These are phyloP conservation scores for Eucalyptus sideroxylon DNA, from an alignment of 345 rosid species.

Conservation along the genomic window DNA sequence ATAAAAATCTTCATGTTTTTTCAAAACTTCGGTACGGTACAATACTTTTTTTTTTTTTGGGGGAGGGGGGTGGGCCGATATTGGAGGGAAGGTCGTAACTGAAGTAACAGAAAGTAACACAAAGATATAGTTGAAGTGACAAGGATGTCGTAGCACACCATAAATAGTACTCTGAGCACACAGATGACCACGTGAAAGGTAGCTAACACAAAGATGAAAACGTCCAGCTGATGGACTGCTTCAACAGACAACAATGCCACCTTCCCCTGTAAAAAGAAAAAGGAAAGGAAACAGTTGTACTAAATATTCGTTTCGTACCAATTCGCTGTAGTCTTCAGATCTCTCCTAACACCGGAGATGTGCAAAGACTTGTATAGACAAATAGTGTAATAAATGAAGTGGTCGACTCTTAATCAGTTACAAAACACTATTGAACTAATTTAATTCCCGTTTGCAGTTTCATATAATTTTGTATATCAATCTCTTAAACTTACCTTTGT, in stretches of 20 bases:
- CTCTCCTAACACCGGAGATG: neutral
- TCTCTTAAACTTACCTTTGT: neutral
- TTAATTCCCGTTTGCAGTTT: too few relatives aligned
- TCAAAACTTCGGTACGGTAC: neutral
- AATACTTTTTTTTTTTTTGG: accelerated
- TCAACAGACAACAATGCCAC: constrained; percentile 41
- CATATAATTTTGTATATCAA: neutral
- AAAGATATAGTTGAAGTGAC: neutral
- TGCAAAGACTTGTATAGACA: neutral
- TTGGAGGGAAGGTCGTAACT: neutral
- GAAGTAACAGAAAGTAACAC: neutral
- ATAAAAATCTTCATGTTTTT: accelerated
- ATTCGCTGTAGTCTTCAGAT: too few relatives aligned
- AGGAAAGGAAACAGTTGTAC: neutral
- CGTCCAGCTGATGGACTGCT: constrained; percentile 74
- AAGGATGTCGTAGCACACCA: neutral
- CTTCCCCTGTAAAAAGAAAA: constrained; percentile 34
- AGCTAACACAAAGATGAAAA: constrained; percentile 74
- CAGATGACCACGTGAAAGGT: constrained; percentile 55
- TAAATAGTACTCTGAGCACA: constrained; percentile 41
- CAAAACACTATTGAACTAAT: neutral
- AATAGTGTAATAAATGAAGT: neutral
- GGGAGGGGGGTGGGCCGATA: accelerated
- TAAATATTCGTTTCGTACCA: too few relatives aligned
- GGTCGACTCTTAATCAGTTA: neutral